These are phyloP conservation scores for Heliamphora exappendiculata DNA, from an alignment of 148 eudicot genomes.

Conservation along the genomic window DNA sequence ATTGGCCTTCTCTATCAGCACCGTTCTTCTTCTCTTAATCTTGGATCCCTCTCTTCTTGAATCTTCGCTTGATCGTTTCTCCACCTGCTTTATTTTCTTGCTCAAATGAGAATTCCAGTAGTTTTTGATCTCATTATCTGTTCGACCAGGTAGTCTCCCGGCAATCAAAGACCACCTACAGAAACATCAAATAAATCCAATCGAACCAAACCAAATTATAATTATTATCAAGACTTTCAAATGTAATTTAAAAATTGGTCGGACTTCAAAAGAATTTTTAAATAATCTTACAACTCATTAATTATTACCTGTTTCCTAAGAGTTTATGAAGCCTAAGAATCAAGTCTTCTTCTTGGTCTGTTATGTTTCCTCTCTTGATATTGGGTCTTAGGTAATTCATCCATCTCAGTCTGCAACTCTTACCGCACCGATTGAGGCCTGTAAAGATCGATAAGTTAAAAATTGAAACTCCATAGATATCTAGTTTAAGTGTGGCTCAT, in stretches of 20 bases:
- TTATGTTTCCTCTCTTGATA: conserved; percentile 63
- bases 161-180: conserved; percentile 63
- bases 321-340: conserved; percentile 74
- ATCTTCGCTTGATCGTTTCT: conserved; percentile 10
- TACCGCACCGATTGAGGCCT: conserved; percentile 64
- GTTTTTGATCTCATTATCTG: conserved; percentile 72
- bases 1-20: conserved; percentile 9
- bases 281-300: neutral
- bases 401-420: conserved; percentile 81
- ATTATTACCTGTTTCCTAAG: conserved; percentile 58
- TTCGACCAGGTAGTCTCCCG: conserved; percentile 67
- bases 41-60: conserved; percentile 16
- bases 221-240: neutral
- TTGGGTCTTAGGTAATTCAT: conserved; percentile 70
- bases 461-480: too few species aligned
- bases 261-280: neutral
- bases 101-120: conserved; percentile 89
- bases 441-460: too few species aligned
- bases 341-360: conserved; percentile 66
- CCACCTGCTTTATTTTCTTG: conserved; percentile 37
- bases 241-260: too few species aligned
- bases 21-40: conserved; percentile 1
- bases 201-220: neutral
- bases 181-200: neutral
- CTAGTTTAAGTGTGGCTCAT: too few species aligned